Conservation (phyloP, 805 yeast species). For the Ogataea trehaloabstinens region DNA sequence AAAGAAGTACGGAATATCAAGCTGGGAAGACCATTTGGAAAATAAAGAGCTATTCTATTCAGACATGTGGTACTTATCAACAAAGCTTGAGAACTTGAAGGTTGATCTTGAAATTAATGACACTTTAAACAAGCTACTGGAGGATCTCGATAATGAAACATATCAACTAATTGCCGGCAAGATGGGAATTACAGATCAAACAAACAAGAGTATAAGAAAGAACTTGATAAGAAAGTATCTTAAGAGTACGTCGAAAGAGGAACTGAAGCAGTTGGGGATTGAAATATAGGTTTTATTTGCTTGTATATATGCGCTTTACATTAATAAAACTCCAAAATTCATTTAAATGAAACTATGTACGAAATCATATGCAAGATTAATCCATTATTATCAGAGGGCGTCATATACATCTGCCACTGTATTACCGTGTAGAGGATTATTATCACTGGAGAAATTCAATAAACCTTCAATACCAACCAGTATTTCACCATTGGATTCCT, state of each 20-base stretch:
- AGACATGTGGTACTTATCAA: conserved; percentile 22
- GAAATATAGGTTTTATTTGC: conserved; percentile 9
- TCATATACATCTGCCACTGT: conserved; percentile 28
- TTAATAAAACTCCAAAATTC: neutral
- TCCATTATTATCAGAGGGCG: conserved; percentile 14
- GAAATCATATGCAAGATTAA: neutral
- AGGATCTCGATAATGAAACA: conserved; percentile 33
- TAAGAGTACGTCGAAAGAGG: conserved; percentile 25
- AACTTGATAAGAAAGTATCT: conserved; percentile 67
- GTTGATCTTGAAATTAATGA: conserved; percentile 19
- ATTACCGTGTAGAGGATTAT: conserved; percentile 28
- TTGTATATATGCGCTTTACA: conserved; percentile 3
- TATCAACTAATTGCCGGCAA: conserved; percentile 35
- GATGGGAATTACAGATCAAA: conserved; percentile 38
- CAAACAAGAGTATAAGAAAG: conserved; percentile 57
- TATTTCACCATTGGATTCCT: conserved; percentile 9
- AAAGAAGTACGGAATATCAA: conserved; percentile 28
- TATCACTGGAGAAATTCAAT: conserved; percentile 30
- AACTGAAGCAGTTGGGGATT: conserved; percentile 27
- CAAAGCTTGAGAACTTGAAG: conserved; percentile 21
- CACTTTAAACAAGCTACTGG: conserved; percentile 16
- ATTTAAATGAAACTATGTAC: neutral
- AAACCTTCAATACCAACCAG: conserved; percentile 28
- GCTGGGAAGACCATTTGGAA: conserved; percentile 22
- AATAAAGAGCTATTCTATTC: conserved; percentile 32